phyloP scores from a whole-genome alignment of 768 basidiomycete species.

The Phanerochaete carnosa region DNA sequence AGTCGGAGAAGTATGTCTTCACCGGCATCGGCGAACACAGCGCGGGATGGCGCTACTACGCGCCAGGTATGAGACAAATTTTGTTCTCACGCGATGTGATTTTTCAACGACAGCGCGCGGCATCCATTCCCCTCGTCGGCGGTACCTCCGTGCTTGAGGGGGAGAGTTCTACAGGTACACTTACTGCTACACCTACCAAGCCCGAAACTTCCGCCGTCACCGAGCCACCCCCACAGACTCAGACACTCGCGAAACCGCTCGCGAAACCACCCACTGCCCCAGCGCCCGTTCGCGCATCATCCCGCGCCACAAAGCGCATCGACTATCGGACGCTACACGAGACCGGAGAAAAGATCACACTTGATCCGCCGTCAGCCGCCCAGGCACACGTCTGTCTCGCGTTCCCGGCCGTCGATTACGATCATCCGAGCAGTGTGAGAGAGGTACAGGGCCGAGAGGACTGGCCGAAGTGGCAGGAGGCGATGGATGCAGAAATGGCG shows the following conservation, averaged over 20 bases:
- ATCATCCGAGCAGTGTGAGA: background rate
- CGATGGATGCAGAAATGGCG: slow-evolving; percentile 16
- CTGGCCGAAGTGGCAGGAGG: slow-evolving; percentile 15
- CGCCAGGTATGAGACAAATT: background rate
- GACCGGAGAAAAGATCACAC: background rate
- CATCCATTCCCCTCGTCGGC: background rate
- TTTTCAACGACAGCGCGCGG: background rate
- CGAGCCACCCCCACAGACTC: too few relatives aligned
- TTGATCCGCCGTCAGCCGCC: background rate
- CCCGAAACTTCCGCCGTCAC: background rate
- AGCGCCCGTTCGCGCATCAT: too few relatives aligned
- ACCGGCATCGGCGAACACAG: background rate
- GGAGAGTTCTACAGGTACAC: too few relatives aligned
- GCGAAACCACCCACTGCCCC: too few relatives aligned
- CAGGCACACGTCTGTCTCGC: background rate
- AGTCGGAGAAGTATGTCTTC: slow-evolving; percentile 3
- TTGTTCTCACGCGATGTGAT: slow-evolving; percentile 7
- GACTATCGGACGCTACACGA: background rate
- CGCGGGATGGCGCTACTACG: slow-evolving; percentile 4
- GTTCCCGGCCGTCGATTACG: background rate
- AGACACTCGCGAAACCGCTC: too few relatives aligned
- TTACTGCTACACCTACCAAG: background rate
- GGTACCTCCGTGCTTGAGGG: slow-evolving; percentile 1
- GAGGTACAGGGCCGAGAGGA: slow-evolving; percentile 4
- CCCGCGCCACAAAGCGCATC: background rate